Conservation (phyloP, 345 rosid genomes). For the Limnanthes douglasii region DNA sequence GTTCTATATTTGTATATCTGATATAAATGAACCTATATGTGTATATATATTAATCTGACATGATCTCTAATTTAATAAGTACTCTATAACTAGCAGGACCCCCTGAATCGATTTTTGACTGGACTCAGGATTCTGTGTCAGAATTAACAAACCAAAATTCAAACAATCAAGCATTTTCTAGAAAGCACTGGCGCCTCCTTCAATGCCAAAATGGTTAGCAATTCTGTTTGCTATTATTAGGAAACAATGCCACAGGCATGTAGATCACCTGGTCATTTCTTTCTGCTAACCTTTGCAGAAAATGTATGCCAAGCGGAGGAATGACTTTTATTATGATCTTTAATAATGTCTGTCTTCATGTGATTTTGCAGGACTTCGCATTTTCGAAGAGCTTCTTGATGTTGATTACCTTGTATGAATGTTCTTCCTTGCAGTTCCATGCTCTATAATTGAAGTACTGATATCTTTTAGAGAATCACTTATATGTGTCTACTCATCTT, state of each 20-base stretch:
- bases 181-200: conserved; percentile 98
- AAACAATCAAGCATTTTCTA: conserved; percentile 81
- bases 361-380: conserved; percentile 75
- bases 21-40: too few species aligned
- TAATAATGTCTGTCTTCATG: conserved; percentile 4
- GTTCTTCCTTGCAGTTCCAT: conserved; percentile 5
- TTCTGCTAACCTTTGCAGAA: not conserved
- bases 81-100: conserved; percentile 39
- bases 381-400: conserved; percentile 98
- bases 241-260: conserved; percentile 6
- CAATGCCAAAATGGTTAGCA: conserved; percentile 94
- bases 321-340: conserved; percentile 1
- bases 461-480: conserved; percentile 9
- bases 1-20: too few species aligned
- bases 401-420: conserved; percentile 90
- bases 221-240: conserved; percentile 6
- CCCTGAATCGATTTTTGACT: conserved; percentile 72
- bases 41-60: too few species aligned
- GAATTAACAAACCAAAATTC: conserved; percentile 62
- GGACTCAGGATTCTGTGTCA: conserved; percentile 76
- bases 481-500: conserved; percentile 14
- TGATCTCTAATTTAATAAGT: conserved; percentile 13
- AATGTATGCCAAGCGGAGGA: not conserved
- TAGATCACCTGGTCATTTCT: not conserved
- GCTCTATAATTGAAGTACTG: conserved; percentile 7